Percentiles rank a stretch among this genome's conserved stretches.
phyloP scores from a whole-genome alignment of 2,329 filamentous ascomycete genomes.

The Reticulascus tulasneorum region DNA sequence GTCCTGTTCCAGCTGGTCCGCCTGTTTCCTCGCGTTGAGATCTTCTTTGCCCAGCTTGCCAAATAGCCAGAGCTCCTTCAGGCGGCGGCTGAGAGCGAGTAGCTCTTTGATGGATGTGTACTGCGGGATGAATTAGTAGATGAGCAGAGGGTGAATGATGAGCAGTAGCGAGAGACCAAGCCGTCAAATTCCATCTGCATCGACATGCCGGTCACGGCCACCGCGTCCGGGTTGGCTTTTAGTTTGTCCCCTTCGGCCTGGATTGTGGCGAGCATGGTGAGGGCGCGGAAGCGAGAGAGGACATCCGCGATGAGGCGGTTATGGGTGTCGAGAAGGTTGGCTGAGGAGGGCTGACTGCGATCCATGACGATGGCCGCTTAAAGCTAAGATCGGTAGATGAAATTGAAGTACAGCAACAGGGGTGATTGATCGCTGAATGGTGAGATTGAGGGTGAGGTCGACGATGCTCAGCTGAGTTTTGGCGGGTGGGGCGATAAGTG shows the following conservation, averaged over 20 bases:
- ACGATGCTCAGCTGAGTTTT: no score
- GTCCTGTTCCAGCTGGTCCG: conserved; percentile 31
- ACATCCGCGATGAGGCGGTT: conserved; percentile 42
- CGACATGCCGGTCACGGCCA: conserved; percentile 38
- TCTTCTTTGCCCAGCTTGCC: conserved; percentile 36
- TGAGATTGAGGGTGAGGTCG: no score
- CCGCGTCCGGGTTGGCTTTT: conserved; percentile 35
- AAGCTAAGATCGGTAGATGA: no score
- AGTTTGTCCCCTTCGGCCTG: conserved; percentile 32
- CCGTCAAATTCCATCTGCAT: conserved; percentile 44
- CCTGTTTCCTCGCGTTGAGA: conserved; percentile 28
- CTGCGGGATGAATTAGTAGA: conserved; percentile 16
- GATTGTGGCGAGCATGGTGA: conserved; percentile 39
- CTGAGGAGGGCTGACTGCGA: conserved; percentile 3
- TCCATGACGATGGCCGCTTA: no score
- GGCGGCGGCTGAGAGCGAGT: conserved; percentile 36
- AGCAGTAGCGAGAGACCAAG: conserved; percentile 21
- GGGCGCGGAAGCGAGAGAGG: conserved; percentile 38
- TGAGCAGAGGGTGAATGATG: background rate
- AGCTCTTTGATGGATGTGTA: conserved; percentile 42
- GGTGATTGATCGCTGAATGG: no score
- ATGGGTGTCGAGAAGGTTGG: conserved; percentile 30
- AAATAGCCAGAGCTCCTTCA: conserved; percentile 44
- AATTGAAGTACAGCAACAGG: no score
- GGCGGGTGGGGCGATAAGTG: no score